A percentile compares a stretch with the other conserved stretches of the same genome.
Evolutionary conservation across 768 basidiomycete species (phyloP).

Genomic region (Rossbeevera mucosa): DNA sequence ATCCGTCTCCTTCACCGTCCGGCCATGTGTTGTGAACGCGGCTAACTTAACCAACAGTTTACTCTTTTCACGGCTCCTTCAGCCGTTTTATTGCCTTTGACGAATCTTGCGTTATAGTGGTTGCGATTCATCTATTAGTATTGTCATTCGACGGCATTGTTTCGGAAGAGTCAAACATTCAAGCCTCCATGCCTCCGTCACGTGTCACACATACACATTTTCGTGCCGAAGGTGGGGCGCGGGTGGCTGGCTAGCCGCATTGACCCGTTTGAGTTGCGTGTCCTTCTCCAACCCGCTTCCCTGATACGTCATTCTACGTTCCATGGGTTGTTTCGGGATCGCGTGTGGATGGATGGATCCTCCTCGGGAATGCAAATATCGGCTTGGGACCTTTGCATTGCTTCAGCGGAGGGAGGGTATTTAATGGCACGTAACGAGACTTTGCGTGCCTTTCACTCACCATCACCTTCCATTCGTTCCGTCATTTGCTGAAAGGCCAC

Average conservation of each 20-base stretch:
- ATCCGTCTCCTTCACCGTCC: not conserved
- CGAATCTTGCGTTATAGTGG: not conserved
- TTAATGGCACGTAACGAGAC: conserved; percentile 11
- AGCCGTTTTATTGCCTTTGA: not conserved
- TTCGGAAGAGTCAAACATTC: not conserved
- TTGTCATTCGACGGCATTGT: not conserved
- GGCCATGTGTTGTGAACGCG: not conserved
- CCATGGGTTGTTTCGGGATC: not conserved
- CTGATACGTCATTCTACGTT: not conserved
- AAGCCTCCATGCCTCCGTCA: no score
- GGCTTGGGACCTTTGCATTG: conserved; percentile 4
- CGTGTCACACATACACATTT: not conserved
- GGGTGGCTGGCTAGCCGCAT: not conserved
- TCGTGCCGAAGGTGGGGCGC: not conserved
- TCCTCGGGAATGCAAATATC: not conserved
- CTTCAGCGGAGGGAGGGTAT: conserved; percentile 6
- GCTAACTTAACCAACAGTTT: not conserved
- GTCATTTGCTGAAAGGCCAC: not conserved
- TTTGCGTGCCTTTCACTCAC: conserved; percentile 4
- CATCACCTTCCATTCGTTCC: not conserved
- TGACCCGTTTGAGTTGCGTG: not conserved
- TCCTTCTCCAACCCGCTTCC: not conserved
- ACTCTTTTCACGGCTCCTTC: not conserved
- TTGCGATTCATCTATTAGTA: not conserved
- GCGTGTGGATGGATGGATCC: not conserved